Evolutionary conservation across 2,329 filamentous ascomycete species (phyloP).

Genomic region (Mycosphaerella arachidis): DNA sequence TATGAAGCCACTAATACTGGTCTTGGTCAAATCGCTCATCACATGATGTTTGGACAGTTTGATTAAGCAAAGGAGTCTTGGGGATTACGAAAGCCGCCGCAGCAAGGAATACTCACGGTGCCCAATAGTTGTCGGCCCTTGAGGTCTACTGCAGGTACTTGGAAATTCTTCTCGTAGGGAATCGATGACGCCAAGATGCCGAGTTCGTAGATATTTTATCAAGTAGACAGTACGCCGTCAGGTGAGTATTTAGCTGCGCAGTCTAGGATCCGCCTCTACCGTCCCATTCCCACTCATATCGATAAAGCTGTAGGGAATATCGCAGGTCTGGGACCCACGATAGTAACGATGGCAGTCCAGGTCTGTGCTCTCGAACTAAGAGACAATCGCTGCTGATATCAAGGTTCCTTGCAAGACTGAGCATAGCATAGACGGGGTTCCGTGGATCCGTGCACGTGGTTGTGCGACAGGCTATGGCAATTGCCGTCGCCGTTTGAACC

Average conservation of each 20-base stretch:
- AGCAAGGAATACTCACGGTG: background rate
- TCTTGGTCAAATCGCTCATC: background rate
- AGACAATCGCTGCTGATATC: background rate
- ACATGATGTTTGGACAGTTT: background rate
- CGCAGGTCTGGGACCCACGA: background rate
- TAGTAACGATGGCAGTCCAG: background rate
- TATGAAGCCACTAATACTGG: background rate
- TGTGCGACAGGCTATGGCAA: too few relatives aligned
- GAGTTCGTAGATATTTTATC: background rate
- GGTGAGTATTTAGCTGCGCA: too few relatives aligned
- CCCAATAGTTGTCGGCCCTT: background rate
- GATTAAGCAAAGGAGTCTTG: background rate
- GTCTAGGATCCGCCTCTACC: background rate
- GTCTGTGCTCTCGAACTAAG: background rate
- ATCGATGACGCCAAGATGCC: background rate
- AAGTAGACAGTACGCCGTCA: background rate
- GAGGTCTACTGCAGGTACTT: background rate
- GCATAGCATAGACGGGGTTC: background rate
- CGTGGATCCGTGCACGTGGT: background rate
- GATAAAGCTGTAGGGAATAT: background rate
- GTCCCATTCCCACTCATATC: background rate
- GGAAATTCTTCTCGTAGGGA: background rate
- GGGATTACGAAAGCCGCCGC: background rate
- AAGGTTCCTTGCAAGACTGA: background rate
- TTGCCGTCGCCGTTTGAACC: too few relatives aligned